Conservation (phyloP, 2,329 filamentous ascomycete species). For the Pestalotiopsis sp. region DNA sequence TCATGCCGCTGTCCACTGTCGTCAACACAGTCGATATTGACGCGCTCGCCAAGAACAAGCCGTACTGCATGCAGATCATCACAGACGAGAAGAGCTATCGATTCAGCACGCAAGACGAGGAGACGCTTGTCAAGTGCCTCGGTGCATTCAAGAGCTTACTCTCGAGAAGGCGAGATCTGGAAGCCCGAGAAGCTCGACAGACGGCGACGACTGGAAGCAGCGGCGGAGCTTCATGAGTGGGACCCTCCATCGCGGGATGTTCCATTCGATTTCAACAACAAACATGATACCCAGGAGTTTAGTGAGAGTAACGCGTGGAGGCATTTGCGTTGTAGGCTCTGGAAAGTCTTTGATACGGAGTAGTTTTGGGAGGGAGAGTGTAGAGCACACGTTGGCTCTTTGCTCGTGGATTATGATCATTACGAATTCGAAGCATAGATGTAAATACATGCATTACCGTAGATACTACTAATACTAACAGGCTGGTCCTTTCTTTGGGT, state of each 20-base stretch:
- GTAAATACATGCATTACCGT: conserved; percentile 17
- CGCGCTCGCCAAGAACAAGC: conserved; percentile 80
- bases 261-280: not conserved
- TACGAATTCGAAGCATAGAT: conserved; percentile 19
- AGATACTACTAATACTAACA: conserved; percentile 4
- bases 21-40: conserved; percentile 94
- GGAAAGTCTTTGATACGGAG: conserved; percentile 4
- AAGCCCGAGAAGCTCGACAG: conserved; percentile 41
- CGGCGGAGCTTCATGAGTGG: not conserved
- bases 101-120: conserved; percentile 79
- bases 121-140: conserved; percentile 79
- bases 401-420: conserved; percentile 20
- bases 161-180: conserved; percentile 67
- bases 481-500: not conserved
- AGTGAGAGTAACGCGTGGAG: not conserved
- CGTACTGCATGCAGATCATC: conserved; percentile 88
- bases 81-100: conserved; percentile 85
- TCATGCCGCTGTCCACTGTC: conserved; percentile 76
- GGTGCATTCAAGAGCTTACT: conserved; percentile 89
- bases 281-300: conserved; percentile 15
- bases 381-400: conserved; percentile 3
- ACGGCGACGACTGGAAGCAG: conserved; percentile 3
- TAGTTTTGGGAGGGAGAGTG: not conserved
- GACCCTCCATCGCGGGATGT: not conserved
- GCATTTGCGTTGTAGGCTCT: not conserved